Base-by-base conservation (phyloP, 1,284 basidiomycete species). In the Leucoagaricus sp. region DNA sequence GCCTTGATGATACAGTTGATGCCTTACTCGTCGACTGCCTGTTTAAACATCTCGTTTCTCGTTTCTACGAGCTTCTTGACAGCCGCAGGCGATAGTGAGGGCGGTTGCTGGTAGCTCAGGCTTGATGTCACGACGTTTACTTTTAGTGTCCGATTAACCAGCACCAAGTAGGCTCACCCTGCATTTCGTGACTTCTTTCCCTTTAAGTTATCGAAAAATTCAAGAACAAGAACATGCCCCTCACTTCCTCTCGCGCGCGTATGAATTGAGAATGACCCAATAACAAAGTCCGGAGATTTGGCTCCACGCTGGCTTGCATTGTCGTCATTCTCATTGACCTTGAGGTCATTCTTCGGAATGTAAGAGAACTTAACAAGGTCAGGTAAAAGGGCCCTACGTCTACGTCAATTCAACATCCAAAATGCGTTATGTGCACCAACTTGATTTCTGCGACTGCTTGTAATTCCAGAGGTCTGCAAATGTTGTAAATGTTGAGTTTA, bases 311-410 rank as follows among this genome's bases (percentile, higher is more conserved):
- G 44, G 8, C 15, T 15, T 10, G 23, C 15, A 21, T 15, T 23
- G 12, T 56, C 57, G 1, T 57, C 38, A 40, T 60, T 59, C 60
- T 78, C 77, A 53, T 89, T 82, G 42, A 89, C 78, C 52, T 82
- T 80, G 9, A 93, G 68, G 51, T 89, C 81, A 48, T 84, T 79
- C 38, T 76, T 72, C 44, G 91, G 85, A 60, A 91, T 87, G 67
- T 95, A 96, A 13, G 90, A 88, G 64, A 96, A 95, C 48, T 82
- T 85, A 62, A 96, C 79, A 38, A 93, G 75, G 58, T 91, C 85
- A 1, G 94, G 94, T 23, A 95, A 76, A 7, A 96, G 78, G 1
- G 92, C 84, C 71, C 90, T 93, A 55, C 44, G 49, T 33, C 49
- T 44, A 28, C 53, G 19, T 17, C 38, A 55, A 34, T n/a, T n/a